Percentiles rank a stretch among this genome's conserved stretches.
Evolutionary conservation across 2,329 filamentous ascomycete genomes (phyloP).

Genomic region (Hymenoscyphus fructigenus): DNA sequence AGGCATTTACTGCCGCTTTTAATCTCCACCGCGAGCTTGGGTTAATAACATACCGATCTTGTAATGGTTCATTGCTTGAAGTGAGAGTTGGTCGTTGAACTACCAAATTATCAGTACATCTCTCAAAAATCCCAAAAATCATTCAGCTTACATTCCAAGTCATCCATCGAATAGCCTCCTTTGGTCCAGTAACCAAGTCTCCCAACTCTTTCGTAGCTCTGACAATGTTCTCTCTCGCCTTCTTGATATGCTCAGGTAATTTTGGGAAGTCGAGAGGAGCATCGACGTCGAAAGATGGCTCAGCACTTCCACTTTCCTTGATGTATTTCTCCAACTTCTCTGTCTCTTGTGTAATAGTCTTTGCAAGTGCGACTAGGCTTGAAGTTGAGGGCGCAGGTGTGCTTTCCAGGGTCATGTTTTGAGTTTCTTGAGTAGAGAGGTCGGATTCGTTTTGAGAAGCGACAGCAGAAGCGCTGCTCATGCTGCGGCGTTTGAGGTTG

Average conservation of each 20-base stretch:
- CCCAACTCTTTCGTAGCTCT: slow-evolving; percentile 49
- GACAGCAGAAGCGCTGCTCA: background rate
- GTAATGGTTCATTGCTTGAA: slow-evolving; percentile 52
- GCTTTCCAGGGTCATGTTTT: background rate
- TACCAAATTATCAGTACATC: slow-evolving; percentile 31
- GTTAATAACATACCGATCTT: slow-evolving; percentile 44
- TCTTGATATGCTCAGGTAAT: slow-evolving; percentile 47
- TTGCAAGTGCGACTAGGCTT: slow-evolving; percentile 47
- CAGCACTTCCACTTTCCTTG: slow-evolving; percentile 41
- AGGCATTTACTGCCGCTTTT: no score
- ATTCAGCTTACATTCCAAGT: slow-evolving; percentile 49
- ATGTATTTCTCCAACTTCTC: slow-evolving; percentile 51
- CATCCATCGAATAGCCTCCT: slow-evolving; percentile 52
- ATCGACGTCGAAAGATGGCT: slow-evolving; percentile 48
- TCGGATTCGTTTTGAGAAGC: no score
- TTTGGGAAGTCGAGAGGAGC: slow-evolving; percentile 47
- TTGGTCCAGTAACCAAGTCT: slow-evolving; percentile 49
- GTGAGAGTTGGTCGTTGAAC: slow-evolving; percentile 51
- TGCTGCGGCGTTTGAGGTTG: background rate
- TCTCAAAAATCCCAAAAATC: background rate
- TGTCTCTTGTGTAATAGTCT: slow-evolving; percentile 48
- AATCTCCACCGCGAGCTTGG: no score
- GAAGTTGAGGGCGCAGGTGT: slow-evolving; percentile 23
- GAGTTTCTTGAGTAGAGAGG: background rate
- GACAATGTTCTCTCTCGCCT: slow-evolving; percentile 48